Percentiles rank a stretch among this genome's conserved stretches.
Evolutionary conservation across 495 filamentous ascomycete species (phyloP).

Genomic region (Hypomontagnella monticulosa): DNA sequence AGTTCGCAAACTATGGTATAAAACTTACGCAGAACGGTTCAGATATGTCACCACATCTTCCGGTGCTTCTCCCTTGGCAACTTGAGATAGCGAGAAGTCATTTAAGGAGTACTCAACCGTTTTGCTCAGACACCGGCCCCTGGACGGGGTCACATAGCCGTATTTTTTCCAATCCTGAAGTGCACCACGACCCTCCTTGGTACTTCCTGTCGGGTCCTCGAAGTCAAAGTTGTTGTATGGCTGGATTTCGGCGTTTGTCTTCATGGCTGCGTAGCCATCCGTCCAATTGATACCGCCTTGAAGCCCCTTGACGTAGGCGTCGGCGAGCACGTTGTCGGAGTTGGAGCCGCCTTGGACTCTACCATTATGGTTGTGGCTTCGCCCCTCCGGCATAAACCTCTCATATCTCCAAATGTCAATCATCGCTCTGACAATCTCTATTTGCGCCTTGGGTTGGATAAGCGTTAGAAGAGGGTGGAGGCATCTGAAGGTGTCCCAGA

Average conservation of each 20-base stretch:
- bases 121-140: slow-evolving; percentile 65
- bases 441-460: slow-evolving; percentile 68
- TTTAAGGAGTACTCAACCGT: slow-evolving; percentile 74
- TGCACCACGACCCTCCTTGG: slow-evolving; percentile 74
- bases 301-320: slow-evolving; percentile 76
- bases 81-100: slow-evolving; percentile 69
- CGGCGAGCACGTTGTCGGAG: slow-evolving; percentile 75
- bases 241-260: slow-evolving; percentile 69
- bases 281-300: slow-evolving; percentile 67
- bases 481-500: slow-evolving; percentile 69
- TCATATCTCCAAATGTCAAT: slow-evolving; percentile 75
- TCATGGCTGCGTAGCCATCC: slow-evolving; percentile 73
- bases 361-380: slow-evolving; percentile 73
- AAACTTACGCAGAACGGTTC: slow-evolving; percentile 59
- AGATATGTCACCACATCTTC: slow-evolving; percentile 67
- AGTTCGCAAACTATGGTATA: no score
- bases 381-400: slow-evolving; percentile 68
- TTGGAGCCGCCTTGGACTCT: slow-evolving; percentile 74
- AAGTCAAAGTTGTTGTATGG: slow-evolving; percentile 67
- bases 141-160: slow-evolving; percentile 69
- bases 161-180: slow-evolving; percentile 70
- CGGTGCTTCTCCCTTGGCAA: slow-evolving; percentile 64
- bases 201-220: slow-evolving; percentile 65
- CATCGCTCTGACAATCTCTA: slow-evolving; percentile 69
- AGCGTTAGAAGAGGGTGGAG: slow-evolving; percentile 68